Evolutionary conservation across 2,329 filamentous ascomycete species (phyloP).

Genomic region (Ceratocystis variospora): DNA sequence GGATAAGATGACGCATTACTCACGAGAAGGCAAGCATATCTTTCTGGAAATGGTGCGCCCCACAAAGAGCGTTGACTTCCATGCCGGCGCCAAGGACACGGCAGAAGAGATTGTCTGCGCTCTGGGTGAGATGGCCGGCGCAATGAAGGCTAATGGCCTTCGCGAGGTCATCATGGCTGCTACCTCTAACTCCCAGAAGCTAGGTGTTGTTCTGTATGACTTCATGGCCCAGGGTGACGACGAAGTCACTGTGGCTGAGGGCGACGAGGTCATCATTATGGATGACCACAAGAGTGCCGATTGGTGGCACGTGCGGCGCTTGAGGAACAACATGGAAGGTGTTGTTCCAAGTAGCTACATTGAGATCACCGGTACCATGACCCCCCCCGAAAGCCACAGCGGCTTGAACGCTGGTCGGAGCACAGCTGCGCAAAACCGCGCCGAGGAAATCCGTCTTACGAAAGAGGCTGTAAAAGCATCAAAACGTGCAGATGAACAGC

Average conservation of each 20-base stretch:
- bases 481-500: slow-evolving; percentile 29
- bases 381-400: slow-evolving; percentile 34
- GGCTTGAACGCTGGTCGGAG: slow-evolving; percentile 44
- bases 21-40: slow-evolving; percentile 93
- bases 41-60: slow-evolving; percentile 87
- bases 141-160: slow-evolving; percentile 67
- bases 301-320: slow-evolving; percentile 89
- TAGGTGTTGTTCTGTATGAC: slow-evolving; percentile 79
- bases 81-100: slow-evolving; percentile 93
- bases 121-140: slow-evolving; percentile 79
- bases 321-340: slow-evolving; percentile 88
- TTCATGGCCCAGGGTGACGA: slow-evolving; percentile 95
- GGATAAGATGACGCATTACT: slow-evolving; percentile 93
- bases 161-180: slow-evolving; percentile 76
- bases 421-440: slow-evolving; percentile 58
- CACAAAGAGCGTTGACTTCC: slow-evolving; percentile 91
- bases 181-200: slow-evolving; percentile 56
- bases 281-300: slow-evolving; percentile 90
- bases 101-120: slow-evolving; percentile 83
- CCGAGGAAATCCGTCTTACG: slow-evolving; percentile 72
- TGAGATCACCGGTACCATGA: slow-evolving; percentile 61
- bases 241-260: slow-evolving; percentile 80
- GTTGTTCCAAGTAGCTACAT: slow-evolving; percentile 96
- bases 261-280: slow-evolving; percentile 79
- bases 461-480: slow-evolving; percentile 59